Evolutionary conservation across 495 filamentous ascomycete genomes (phyloP), one percentile per base, ranked within the genome.

Genomic region (Jackrogersella multiformis): DNA sequence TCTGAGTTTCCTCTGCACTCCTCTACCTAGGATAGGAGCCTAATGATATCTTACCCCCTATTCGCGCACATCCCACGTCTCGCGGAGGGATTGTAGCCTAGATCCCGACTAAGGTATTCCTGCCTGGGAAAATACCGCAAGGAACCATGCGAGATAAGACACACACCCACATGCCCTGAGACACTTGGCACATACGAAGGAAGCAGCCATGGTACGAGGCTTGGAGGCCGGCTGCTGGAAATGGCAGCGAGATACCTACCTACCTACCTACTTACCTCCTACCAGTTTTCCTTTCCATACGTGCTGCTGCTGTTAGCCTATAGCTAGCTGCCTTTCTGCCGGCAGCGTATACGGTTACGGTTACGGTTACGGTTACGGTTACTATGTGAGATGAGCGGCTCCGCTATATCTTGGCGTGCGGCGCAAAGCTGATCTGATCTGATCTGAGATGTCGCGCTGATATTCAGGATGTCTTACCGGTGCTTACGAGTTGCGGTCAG

Each of bases 71-170:
- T 36, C 49, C 49, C 49, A 21, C 28, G 18, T 10, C 49, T 53
- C 26, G 32, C 49, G 30, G 18, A 38, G 49, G 6, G 13, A 16
- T 36, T 13, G 36, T 9, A 18, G 7, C 32, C 18, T 30, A 9
- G 18, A n/a, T 23, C 24, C 32, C 28, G 32, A 15, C n/a, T 23
- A 16, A 23, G 30, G 13, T 34, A 21, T 34, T n/a, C n/a, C n/a
- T n/a, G n/a, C n/a, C n/a, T n/a, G 32, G 23, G 49, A 53, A 53
- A 53, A 53, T 53, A 12, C 49, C 49, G 49, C 49, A 53, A 53
- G 32, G 36, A 36, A 18, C 24, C 49, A 36, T 34, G 49, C 28
- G 32, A 36, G 45, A 49, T 49, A 49, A 49, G 49, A 53, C 49
- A 23, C 23, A 24, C 26, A 30, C 7, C 4, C 26, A 30, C 30